Evolutionary conservation across 371 early-diverging fungal genomes (phyloP), one percentile per base, ranked within the genome.

Genomic region (Mortierella sp.): DNA sequence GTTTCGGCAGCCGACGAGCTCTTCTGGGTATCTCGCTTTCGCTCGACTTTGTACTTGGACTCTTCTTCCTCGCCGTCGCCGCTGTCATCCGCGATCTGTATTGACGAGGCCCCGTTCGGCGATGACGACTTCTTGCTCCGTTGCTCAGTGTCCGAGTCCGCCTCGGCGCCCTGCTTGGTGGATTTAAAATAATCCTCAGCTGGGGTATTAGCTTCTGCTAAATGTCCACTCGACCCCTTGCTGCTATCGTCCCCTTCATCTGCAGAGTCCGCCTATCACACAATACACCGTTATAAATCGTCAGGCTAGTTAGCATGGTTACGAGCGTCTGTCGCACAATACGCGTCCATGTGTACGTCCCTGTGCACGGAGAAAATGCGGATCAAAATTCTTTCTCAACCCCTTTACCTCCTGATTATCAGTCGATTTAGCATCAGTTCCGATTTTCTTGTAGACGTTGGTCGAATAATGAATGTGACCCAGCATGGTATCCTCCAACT

Each of bases 391-490:
- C 18, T 18, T 16, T 3, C 8, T 3, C 7, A 38, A 38, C 6
- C 3, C 10, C 21, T 16, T 35, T 29, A 46, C 12, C 41, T 68
- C 60, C 44, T 44, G 46, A 24, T 48, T 54, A 8, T 70, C 58
- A 32, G 51, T 12, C 2, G 65, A 44, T 32, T 78, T 78, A 12
- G 74, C 43, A 14, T 74, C n/a, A 1, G 44, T 49, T 35, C 58
- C 79, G n/a, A 78, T 72, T 18, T 74, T 76, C 54, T 82, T 78
- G 71, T 76, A 76, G 3, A 85, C 76, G 71, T 85, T 77, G 44
- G 76, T 79, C 4, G 86, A 85, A 72, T 85, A 85, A 24, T 85
- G 79, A 24, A 85, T 77, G 43, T 79, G 86, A 1, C 82, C 75
- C 41, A 85, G 43, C 73, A 85, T 68, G 27, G 73, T 82, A 58